Conservation (phyloP, 1,284 basidiomycete species). For the Heterobasidion irregulare region DNA sequence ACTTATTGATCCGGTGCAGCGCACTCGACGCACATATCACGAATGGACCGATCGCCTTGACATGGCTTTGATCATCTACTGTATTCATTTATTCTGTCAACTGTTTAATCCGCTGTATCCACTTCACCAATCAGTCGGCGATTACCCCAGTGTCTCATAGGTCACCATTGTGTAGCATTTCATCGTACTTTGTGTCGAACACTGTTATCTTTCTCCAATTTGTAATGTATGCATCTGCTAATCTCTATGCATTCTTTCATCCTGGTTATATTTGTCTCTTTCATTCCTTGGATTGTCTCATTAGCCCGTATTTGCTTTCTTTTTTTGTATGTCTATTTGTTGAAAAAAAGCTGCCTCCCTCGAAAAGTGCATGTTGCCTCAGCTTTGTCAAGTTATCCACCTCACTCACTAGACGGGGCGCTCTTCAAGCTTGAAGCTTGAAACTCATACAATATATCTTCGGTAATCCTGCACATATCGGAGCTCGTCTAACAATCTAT, state of each 20-base stretch:
- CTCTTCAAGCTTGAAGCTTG: too few species aligned
- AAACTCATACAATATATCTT: too few species aligned
- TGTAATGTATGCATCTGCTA: background rate
- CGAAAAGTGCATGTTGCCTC: too few species aligned
- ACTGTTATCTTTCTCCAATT: background rate
- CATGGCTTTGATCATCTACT: constrained; percentile 3
- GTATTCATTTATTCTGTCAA: constrained; percentile 7
- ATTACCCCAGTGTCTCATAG: constrained; percentile 9
- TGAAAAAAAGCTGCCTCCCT: too few species aligned
- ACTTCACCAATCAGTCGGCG: constrained; percentile 15
- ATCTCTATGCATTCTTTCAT: constrained; percentile 1
- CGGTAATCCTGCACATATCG: too few species aligned
- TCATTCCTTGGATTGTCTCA: background rate
- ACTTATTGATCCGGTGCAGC: constrained; percentile 12
- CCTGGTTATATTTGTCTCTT: background rate
- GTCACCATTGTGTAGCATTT: constrained; percentile 27
- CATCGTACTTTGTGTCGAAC: background rate
- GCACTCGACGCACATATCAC: constrained; percentile 18
- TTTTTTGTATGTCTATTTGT: background rate
- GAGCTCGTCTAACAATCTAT: too few species aligned
- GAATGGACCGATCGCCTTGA: constrained; percentile 13
- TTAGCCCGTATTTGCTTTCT: background rate
- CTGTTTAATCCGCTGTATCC: constrained; percentile 11
- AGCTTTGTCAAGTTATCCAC: too few species aligned
- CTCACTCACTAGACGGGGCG: too few species aligned